Conservation (phyloP, 148 eudicot genomes). For the Persicaria tinctoria region DNA sequence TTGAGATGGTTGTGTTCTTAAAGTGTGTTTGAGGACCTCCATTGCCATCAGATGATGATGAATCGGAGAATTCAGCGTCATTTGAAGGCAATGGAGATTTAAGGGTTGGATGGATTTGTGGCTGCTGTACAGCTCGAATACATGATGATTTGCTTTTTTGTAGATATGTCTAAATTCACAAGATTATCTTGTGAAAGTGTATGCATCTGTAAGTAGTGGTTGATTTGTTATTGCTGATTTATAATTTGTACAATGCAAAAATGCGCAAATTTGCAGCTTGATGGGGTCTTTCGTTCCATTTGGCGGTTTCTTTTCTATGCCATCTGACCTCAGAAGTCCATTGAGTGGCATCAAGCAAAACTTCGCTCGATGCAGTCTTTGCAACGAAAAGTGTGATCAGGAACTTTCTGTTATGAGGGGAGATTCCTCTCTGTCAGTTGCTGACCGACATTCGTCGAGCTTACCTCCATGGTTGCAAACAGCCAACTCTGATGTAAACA, state of each 20-base stretch:
- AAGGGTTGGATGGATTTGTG: background rate
- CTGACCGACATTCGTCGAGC: constrained; percentile 32
- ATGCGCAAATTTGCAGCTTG: constrained; percentile 43
- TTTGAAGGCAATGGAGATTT: background rate
- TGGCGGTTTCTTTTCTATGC: constrained; percentile 82
- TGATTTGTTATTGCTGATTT: constrained; percentile 4
- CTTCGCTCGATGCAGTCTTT: constrained; percentile 33
- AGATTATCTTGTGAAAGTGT: background rate
- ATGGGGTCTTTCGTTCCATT: constrained; percentile 97
- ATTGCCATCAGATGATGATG: constrained; percentile 23
- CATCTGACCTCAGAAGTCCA: constrained; percentile 46
- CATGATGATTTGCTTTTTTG: background rate
- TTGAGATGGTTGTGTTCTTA: background rate
- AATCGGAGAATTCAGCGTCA: background rate
- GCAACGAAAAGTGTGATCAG: constrained; percentile 60
- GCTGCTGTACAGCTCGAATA: background rate
- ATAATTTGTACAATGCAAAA: background rate
- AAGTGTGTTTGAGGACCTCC: background rate
- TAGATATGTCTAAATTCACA: background rate
- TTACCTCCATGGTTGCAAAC: constrained; percentile 50
- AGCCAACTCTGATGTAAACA: constrained; percentile 37
- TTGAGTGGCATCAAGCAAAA: constrained; percentile 25
- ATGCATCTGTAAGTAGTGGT: background rate
- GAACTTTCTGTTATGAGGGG: constrained; percentile 51
- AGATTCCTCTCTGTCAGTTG: constrained; percentile 34